Conservation (phyloP, 805 yeast species). For the Schwanniomyces vanrijiae region DNA sequence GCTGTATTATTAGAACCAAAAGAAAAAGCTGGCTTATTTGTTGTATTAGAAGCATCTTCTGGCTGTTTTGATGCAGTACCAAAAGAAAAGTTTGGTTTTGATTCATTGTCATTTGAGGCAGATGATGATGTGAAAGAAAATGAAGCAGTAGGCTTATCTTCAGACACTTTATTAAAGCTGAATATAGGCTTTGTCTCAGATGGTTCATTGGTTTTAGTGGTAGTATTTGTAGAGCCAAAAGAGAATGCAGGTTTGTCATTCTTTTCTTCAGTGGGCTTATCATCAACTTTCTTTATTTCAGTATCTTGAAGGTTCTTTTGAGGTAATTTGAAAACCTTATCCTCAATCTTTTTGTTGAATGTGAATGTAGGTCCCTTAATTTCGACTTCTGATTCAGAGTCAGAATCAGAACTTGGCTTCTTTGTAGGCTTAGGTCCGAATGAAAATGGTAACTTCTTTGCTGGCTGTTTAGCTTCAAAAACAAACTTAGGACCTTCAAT, state of each 20-base stretch:
- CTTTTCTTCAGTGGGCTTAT: neutral
- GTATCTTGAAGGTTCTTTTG: neutral
- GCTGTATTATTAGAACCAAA: no score
- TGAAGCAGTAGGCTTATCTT: neutral
- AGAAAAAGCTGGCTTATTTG: conserved; percentile 16
- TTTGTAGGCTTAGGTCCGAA: conserved; percentile 32
- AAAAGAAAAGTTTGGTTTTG: conserved; percentile 20
- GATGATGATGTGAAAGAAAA: neutral
- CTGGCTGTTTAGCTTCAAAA: conserved; percentile 24
- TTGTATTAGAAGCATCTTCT: conserved; percentile 1
- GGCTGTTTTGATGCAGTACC: conserved; percentile 4
- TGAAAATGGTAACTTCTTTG: conserved; percentile 37
- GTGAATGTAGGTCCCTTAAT: conserved; percentile 73
- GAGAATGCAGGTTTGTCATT: conserved; percentile 15
- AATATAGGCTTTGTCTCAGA: conserved; percentile 16
- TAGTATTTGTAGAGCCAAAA: conserved; percentile 12
- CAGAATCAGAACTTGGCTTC: conserved; percentile 42
- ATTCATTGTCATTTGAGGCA: conserved; percentile 4
- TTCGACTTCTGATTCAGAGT: conserved; percentile 61
- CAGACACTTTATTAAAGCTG: conserved; percentile 15
- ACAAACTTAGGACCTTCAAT: conserved; percentile 40
- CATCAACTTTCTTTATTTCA: neutral
- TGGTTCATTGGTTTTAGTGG: conserved; percentile 23
- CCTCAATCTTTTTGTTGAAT: conserved; percentile 37
- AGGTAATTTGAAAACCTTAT: conserved; percentile 29